These are phyloP conservation scores for Ceratobasidium sp. DNA, from an alignment of 1,284 basidiomycete genomes.

Conservation along the genomic window DNA sequence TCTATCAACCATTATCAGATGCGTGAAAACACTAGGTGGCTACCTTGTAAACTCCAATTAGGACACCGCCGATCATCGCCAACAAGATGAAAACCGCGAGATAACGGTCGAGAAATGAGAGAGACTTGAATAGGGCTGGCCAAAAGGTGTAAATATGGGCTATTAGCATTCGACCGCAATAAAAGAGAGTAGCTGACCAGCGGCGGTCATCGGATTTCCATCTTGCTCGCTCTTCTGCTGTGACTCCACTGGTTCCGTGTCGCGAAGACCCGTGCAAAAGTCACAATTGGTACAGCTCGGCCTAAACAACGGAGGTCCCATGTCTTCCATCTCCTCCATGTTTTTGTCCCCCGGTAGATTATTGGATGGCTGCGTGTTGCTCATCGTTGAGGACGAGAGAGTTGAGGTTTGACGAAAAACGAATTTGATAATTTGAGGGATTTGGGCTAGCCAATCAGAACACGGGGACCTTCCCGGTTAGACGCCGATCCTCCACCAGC, in stretches of 20 bases:
- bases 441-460: no score
- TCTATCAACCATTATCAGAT: no score
- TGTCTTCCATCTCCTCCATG: constrained; percentile 38
- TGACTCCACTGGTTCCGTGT: constrained; percentile 29
- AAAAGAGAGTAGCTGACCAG: constrained; percentile 15
- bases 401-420: no score
- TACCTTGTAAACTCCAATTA: constrained; percentile 73
- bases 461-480: no score
- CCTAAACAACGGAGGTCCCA: constrained; percentile 46
- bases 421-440: no score
- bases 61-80: constrained; percentile 83
- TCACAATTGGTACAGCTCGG: constrained; percentile 45
- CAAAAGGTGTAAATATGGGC: not conserved
- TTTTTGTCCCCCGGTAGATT: not conserved
- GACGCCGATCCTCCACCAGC: no score
- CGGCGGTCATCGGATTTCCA: constrained; percentile 18
- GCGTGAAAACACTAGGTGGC: no score
- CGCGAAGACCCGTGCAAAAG: constrained; percentile 49
- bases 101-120: constrained; percentile 73
- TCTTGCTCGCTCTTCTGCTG: constrained; percentile 1
- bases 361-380: no score
- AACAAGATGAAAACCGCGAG: constrained; percentile 80
- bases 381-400: no score
- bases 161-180: not conserved
- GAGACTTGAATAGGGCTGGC: constrained; percentile 53